phyloP scores from a whole-genome alignment of 139 green algal genomes.

The Choricystis sp. region DNA sequence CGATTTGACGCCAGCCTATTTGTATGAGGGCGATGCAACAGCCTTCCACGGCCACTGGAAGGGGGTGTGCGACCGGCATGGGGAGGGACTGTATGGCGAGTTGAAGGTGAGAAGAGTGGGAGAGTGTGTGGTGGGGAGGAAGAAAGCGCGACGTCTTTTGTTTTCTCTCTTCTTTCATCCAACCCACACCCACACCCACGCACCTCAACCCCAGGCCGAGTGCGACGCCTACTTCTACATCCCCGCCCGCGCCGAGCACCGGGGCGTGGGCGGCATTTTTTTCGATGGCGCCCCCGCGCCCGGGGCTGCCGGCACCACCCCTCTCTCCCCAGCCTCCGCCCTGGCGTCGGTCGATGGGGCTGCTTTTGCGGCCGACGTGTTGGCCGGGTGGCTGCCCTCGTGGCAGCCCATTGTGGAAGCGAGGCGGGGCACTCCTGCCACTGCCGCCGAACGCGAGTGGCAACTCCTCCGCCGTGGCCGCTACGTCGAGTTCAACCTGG shows the following conservation, averaged over 20 bases:
- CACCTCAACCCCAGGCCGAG: slow-evolving; percentile 13
- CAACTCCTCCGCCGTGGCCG: slow-evolving; percentile 65
- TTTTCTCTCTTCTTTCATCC: neutral
- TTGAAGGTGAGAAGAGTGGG: slow-evolving; percentile 31
- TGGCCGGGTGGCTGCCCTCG: slow-evolving; percentile 41
- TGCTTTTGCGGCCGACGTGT: slow-evolving; percentile 40
- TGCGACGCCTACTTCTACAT: slow-evolving; percentile 98
- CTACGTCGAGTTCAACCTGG: slow-evolving; percentile 98
- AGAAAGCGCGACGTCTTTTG: neutral
- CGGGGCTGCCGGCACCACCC: slow-evolving; percentile 1
- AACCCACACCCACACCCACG: neutral
- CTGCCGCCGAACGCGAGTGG: slow-evolving; percentile 66
- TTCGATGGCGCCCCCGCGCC: slow-evolving; percentile 75
- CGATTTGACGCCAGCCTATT: slow-evolving; percentile 88
- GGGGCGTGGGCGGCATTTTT: slow-evolving; percentile 90
- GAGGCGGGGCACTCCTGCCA: slow-evolving; percentile 23
- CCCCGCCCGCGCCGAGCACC: slow-evolving; percentile 75
- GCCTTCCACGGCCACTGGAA: slow-evolving; percentile 77
- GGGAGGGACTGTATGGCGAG: slow-evolving; percentile 36
- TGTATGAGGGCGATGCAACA: slow-evolving; percentile 48
- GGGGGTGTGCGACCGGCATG: slow-evolving; percentile 57
- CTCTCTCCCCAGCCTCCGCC: slow-evolving; percentile 21
- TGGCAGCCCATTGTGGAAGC: slow-evolving; percentile 54
- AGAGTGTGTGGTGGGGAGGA: slow-evolving; percentile 31
- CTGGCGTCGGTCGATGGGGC: slow-evolving; percentile 29